Conservation (phyloP, 306 rosid genomes). For the Gynostemma pentaphyllum region DNA sequence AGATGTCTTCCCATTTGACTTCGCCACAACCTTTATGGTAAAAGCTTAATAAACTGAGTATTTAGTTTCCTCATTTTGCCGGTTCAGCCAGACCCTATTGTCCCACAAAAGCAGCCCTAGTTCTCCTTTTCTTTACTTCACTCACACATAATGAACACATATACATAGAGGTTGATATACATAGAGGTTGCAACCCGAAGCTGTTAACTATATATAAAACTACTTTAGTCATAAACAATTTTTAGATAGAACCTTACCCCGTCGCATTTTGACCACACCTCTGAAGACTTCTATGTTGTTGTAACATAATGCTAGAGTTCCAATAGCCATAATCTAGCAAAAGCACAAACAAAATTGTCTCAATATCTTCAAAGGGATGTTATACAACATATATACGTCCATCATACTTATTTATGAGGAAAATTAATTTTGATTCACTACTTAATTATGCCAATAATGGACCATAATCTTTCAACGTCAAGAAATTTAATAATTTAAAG, state of each 20-base stretch:
- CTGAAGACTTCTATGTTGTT: slow-evolving; percentile 80
- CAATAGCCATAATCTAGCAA: slow-evolving; percentile 87
- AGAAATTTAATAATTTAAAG: too few relatives aligned
- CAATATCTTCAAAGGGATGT: neutral
- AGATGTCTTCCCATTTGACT: neutral
- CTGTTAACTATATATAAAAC: too few relatives aligned
- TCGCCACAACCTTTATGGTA: neutral
- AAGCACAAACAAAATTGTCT: slow-evolving; percentile 20
- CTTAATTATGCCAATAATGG: neutral
- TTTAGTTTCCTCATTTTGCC: too few relatives aligned
- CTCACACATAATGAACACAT: too few relatives aligned
- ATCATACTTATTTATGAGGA: neutral
- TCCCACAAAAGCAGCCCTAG: too few relatives aligned
- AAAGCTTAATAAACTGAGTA: too few relatives aligned
- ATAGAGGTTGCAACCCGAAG: too few relatives aligned
- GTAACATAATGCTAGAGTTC: slow-evolving; percentile 87
- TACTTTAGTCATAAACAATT: too few relatives aligned
- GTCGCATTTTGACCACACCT: slow-evolving; percentile 96
- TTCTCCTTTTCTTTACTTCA: too few relatives aligned
- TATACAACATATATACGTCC: neutral
- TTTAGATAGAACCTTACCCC: slow-evolving; percentile 47
- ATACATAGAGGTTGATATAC: too few relatives aligned
- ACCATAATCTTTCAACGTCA: neutral
- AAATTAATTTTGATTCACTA: neutral
- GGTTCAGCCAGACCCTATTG: too few relatives aligned